Evolutionary conservation across 2,329 filamentous ascomycete genomes (phyloP).

Genomic region (Pseudophaeomoniella oleicola): DNA sequence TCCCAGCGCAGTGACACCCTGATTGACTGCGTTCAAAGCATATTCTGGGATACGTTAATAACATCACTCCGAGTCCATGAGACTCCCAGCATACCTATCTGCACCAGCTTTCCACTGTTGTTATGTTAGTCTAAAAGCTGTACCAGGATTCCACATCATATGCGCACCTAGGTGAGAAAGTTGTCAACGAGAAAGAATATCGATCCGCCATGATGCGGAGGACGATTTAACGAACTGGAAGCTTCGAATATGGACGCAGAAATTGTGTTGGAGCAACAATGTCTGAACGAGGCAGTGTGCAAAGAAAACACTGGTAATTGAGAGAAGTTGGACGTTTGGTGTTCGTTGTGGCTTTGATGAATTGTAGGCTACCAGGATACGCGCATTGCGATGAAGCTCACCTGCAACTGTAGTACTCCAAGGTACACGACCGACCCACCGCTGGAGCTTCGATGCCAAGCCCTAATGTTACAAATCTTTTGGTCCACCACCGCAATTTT

Average conservation of each 20-base stretch:
- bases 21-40: constrained; percentile 97
- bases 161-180: constrained; percentile 93
- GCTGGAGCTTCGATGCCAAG: no score
- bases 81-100: constrained; percentile 57
- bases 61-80: constrained; percentile 2
- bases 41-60: constrained; percentile 53
- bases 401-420: no score
- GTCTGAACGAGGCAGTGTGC: no score
- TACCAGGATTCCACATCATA: constrained; percentile 10
- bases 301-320: no score
- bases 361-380: background rate
- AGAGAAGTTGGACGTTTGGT: no score
- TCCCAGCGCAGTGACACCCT: constrained; percentile 93
- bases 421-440: no score
- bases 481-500: no score
- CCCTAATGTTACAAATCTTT: no score
- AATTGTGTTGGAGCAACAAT: no score
- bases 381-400: background rate
- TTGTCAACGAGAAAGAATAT: constrained; percentile 98
- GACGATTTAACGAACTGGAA: background rate
- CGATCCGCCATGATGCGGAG: constrained; percentile 67
- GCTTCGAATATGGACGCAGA: background rate
- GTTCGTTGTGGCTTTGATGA: no score
- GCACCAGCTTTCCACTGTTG: constrained; percentile 87
- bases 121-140: constrained; percentile 26